Base-by-base conservation (phyloP, 257 asterid genomes). In the Gardenia jasminoides region DNA sequence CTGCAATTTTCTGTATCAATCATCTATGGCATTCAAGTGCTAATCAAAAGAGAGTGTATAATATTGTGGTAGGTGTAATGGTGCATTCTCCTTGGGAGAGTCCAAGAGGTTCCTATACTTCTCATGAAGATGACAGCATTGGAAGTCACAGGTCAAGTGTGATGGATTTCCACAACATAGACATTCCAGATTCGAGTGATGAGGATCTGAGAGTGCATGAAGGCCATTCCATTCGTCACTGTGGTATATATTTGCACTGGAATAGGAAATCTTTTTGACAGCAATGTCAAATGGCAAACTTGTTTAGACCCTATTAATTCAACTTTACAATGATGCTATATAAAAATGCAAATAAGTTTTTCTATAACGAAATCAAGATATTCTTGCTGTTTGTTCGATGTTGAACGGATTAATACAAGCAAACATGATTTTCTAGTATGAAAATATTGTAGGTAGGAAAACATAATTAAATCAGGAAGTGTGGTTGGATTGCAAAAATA, bases 31-130 rank as follows among this genome's bases (percentile, higher is more conserved):
- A 43, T 22, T 1, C 31, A 30, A 61, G 16, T 26, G 31, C 12
- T 8, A 28, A 13, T 62, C 20, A 5, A 20, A n/a, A 56, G n/a
- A 56, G 26, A 19, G 24, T 7, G 12, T 24, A 20, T 69, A 36
- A 36, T 47, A 11, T 39, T n/a, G 79, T 17, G 62, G 65, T n/a
- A 87, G 88, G 83, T 77, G 79, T 81, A 28, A 52, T 61, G 58
- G 80, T 87, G 39, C 86, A 85, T 82, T 62, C 88, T 16, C 86
- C 80, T 17, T 83, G 84, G 88, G 84, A 56, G 9, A 61, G 46
- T 43, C 62, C 73, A 44, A 31, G 50, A 1, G 48, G 70, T 39
- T 69, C 66, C 15, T 5, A 36, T 2, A 36, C 41, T 36, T 36
- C 6, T 36, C 13, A 10, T 7, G 59, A 52, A 20, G 69, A 52